A percentile compares a stretch with the other conserved stretches of the same genome.
phyloP scores from a whole-genome alignment of 768 basidiomycete genomes.

The Suillus ampliporus region DNA sequence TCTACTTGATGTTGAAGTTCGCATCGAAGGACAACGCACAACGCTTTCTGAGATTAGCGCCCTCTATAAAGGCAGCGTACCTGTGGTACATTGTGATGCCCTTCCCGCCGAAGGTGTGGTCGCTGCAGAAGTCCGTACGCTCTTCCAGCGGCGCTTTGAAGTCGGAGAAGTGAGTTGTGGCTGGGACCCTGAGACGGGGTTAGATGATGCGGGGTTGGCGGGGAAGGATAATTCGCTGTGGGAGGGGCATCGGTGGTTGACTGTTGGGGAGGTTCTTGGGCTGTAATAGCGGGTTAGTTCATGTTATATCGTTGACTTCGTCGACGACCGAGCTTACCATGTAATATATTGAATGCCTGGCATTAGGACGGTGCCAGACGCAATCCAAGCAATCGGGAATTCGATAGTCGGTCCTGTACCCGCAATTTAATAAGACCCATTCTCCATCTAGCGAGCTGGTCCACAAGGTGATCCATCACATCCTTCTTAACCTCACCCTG shows the following conservation, averaged over 20 bases:
- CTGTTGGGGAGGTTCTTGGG: constrained; percentile 16
- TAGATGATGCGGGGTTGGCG: constrained; percentile 18
- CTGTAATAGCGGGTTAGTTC: too few species aligned
- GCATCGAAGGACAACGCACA: constrained; percentile 27
- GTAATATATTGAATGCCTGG: too few species aligned
- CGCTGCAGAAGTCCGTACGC: constrained; percentile 17
- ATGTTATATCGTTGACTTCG: too few species aligned
- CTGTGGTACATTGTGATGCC: constrained; percentile 17
- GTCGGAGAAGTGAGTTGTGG: constrained; percentile 25
- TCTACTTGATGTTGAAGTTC: constrained; percentile 23
- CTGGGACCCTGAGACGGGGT: constrained; percentile 24
- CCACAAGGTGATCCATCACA: constrained; percentile 83
- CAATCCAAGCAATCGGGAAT: too few species aligned
- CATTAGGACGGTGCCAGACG: too few species aligned
- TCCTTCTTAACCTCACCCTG: constrained; percentile 41
- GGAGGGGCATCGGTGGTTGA: constrained; percentile 28
- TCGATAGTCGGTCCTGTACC: too few species aligned
- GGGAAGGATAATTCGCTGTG: constrained; percentile 27
- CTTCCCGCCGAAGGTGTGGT: constrained; percentile 18
- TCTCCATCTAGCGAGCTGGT: constrained; percentile 74
- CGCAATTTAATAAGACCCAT: neutral
- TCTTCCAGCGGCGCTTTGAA: constrained; percentile 21
- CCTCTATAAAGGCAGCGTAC: constrained; percentile 8
- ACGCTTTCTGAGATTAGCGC: constrained; percentile 22
- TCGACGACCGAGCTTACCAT: too few species aligned